phyloP scores from a whole-genome alignment of 1,284 basidiomycete species.

The Xerocomus amazonicus region DNA sequence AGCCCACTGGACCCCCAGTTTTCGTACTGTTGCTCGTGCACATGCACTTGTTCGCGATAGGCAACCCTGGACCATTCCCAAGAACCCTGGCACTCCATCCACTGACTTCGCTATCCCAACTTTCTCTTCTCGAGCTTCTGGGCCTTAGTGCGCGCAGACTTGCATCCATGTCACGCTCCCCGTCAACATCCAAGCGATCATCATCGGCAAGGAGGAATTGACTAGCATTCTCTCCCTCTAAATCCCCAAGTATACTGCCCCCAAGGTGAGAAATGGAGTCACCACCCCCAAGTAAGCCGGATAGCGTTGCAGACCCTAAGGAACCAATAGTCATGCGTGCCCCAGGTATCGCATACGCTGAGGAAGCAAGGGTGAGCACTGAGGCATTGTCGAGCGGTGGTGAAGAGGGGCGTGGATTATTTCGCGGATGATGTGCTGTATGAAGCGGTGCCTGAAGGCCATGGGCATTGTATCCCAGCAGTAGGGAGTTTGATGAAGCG shows the following conservation, averaged over 20 bases:
- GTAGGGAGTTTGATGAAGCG: slow-evolving; percentile 23
- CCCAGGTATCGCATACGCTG: slow-evolving; percentile 76
- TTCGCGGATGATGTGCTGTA: slow-evolving; percentile 87
- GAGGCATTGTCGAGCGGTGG: slow-evolving; percentile 91
- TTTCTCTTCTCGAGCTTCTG: slow-evolving; percentile 73
- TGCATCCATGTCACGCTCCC: slow-evolving; percentile 66
- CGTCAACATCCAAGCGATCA: slow-evolving; percentile 48
- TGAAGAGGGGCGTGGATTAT: slow-evolving; percentile 90
- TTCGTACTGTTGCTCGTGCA: slow-evolving; percentile 57
- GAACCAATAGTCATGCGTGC: slow-evolving; percentile 37
- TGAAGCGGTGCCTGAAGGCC: slow-evolving; percentile 79
- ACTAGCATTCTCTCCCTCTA: slow-evolving; percentile 61
- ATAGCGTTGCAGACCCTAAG: slow-evolving; percentile 46
- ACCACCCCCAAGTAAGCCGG: slow-evolving; percentile 47
- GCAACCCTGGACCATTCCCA: slow-evolving; percentile 39
- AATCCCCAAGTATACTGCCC: slow-evolving; percentile 47
- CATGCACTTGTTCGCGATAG: slow-evolving; percentile 47
- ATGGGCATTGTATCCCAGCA: slow-evolving; percentile 23
- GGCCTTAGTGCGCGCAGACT: slow-evolving; percentile 78
- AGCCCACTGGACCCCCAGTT: slow-evolving; percentile 47
- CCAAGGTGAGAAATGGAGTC: slow-evolving; percentile 72
- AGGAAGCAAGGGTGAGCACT: slow-evolving; percentile 88
- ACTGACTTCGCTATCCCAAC: slow-evolving; percentile 81
- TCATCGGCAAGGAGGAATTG: slow-evolving; percentile 62
- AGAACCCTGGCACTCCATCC: slow-evolving; percentile 75